Percentiles rank a stretch among this genome's conserved stretches.
These are phyloP conservation scores for Penicillium crustosum DNA, from an alignment of 2,329 filamentous ascomycete genomes.

Conservation along the genomic window DNA sequence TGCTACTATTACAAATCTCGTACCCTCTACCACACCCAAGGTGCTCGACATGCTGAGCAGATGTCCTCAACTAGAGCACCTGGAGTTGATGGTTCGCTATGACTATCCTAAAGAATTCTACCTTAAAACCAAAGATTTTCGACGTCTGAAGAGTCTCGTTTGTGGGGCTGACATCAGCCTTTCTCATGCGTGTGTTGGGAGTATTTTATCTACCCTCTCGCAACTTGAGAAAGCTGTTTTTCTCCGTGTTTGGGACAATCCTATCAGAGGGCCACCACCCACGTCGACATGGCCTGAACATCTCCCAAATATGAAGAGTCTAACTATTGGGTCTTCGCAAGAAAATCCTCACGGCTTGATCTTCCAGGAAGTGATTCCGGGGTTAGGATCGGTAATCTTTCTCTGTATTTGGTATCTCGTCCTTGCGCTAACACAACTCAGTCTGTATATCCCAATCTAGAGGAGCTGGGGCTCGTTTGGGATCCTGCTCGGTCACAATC, in stretches of 20 bases:
- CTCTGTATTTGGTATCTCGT: background rate
- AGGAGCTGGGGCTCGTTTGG: conserved; percentile 35
- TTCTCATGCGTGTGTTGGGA: conserved; percentile 26
- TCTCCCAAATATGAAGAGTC: conserved; percentile 35
- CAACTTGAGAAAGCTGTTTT: conserved; percentile 31
- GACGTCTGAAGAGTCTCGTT: conserved; percentile 27
- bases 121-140: conserved; percentile 29
- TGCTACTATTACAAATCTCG: conserved; percentile 33
- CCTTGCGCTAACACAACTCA: background rate
- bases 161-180: conserved; percentile 28
- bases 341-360: background rate
- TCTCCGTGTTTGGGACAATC: conserved; percentile 16
- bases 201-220: conserved; percentile 28
- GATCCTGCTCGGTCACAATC: conserved; percentile 23
- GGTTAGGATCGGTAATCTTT: conserved; percentile 6
- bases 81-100: conserved; percentile 29
- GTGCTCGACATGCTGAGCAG: conserved; percentile 35
- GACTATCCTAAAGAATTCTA: conserved; percentile 23
- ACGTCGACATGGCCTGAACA: conserved; percentile 17
- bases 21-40: conserved; percentile 25
- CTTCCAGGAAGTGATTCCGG: conserved; percentile 16
- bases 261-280: background rate
- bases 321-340: conserved; percentile 25
- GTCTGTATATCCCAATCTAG: conserved; percentile 30
- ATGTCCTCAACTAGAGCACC: conserved; percentile 35